Evolutionary conservation across 2,329 filamentous ascomycete genomes (phyloP), one percentile per base, ranked within the genome.

Genomic region (Ophiostoma piceae): DNA sequence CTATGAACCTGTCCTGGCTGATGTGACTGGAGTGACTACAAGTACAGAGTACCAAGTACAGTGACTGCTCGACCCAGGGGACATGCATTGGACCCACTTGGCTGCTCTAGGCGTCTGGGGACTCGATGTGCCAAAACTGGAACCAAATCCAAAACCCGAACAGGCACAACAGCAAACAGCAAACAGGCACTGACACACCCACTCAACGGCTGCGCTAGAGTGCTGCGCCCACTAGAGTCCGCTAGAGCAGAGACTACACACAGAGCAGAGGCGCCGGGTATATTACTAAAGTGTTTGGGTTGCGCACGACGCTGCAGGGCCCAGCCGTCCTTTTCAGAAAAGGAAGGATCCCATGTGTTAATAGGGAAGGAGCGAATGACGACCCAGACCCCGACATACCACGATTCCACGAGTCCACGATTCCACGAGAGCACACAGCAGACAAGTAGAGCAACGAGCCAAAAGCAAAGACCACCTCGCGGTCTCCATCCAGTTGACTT

Each of bases 121-220:
- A 57, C 22, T 57, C 51, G 51, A 22, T 7, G n/a, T 57, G 51
- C 51, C 22, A 62, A 62, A 70, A 70, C 69, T 70, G 69, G 66
- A 70, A 68, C 67, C 69, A 68, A 67, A 68, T 67, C 67, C 67
- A 70, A 70, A 70, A 70, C 69, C 64, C 57, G 41, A 57, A 26
- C 66, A 67, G 37, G 66, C 64, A 70, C 51, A 57, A 57, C 51
- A 47, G 43, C 43, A 47, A 19, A 47, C 43, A 47, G 43, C 16
- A 16, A n/a, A 16, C 19, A 47, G 43, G 14, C 43, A 47, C 41
- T 43, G 41, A 43, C 41, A 43, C 41, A 14, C 41, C 16, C 41
- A 43, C 7, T 26, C 57, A 32, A 32, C 51, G 22, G 26, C 51
- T 57, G 22, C n/a, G 12, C 57, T 16, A 37, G 32, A n/a, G 60